Base-by-base conservation (phyloP, 2,329 filamentous ascomycete species). In the Lithohypha guttulata region DNA sequence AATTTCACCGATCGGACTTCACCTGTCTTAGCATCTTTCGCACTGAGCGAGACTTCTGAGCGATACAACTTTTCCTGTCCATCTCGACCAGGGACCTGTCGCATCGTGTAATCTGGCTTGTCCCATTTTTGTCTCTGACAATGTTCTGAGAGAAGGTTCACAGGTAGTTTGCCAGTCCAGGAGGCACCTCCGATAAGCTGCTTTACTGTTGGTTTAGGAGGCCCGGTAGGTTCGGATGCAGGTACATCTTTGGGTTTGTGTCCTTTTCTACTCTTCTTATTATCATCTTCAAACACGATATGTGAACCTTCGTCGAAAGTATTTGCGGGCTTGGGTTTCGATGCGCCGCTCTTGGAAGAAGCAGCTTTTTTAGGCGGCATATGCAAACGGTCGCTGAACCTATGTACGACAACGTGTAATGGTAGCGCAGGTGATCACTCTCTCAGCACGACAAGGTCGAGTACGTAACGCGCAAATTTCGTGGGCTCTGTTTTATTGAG, bases 71-170 rank as follows among this genome's bases (percentile, higher is more conserved):
- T 38, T 14, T 49, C 49, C 19, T 36, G 22, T 7, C 42, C 47
- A 27, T 47, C 42, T 22, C 31, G 32, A 82, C 80, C 41, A n/a
- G 46, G 30, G 11, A 51, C 34, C 41, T 63, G 57, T 64, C 81
- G 77, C 66, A 85, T 84, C 48, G 81, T 81, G 60, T 94, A 98
- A 47, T 93, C 87, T 2, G 89, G 89, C 57, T 80, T 89, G 49
- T 85, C 83, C 91, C 91, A 98, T 57, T 84, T 85, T 59, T 93
- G 84, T 60, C 89, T 93, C 63, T 94, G 86, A 54, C 87, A 95
- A 62, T 93, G 84, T 67, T 96, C 91, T 23, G 83, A 84, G 47
- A 96, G 74, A 53, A 96, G 71, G 57, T 93, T 95, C 48, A 95
- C 83, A 1, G 91, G 91, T 21, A 98, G 67, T 59, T 98, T 98